Percentiles rank a stretch among this genome's conserved stretches.
Conservation (phyloP, 1,284 basidiomycete genomes). For the Porogramme epimiltina region DNA sequence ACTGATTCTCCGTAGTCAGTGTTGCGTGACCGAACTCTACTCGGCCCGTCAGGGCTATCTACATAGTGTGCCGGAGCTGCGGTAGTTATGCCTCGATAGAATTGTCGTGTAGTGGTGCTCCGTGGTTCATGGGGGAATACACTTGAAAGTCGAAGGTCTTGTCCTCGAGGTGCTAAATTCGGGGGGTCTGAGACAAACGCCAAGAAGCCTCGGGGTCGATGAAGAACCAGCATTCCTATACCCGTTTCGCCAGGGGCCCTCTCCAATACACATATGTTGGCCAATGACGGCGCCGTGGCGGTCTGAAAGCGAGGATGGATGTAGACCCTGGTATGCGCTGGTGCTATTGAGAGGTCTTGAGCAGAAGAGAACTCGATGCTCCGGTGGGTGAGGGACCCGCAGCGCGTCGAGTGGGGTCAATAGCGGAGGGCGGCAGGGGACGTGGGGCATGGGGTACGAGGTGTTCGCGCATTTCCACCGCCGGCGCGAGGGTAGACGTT, state of each 20-base stretch:
- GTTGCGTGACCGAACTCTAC: constrained; percentile 21
- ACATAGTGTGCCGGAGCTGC: constrained; percentile 21
- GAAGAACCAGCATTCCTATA: constrained; percentile 29
- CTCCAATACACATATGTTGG: constrained; percentile 28
- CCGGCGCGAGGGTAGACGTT: constrained; percentile 1
- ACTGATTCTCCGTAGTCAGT: constrained; percentile 14
- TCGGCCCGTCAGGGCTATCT: constrained; percentile 12
- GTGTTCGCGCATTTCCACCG: constrained; percentile 1
- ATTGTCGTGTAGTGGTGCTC: constrained; percentile 8
- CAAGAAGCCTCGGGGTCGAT: not conserved
- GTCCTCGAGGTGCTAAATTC: constrained; percentile 5
- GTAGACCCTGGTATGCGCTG: constrained; percentile 23
- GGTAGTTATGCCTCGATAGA: constrained; percentile 27
- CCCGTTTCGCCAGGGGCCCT: constrained; percentile 22
- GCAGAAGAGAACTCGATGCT: constrained; percentile 12
- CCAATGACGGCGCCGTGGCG: constrained; percentile 8
- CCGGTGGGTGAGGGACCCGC: constrained; percentile 25
- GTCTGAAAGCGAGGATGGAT: constrained; percentile 17
- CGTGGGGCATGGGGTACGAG: constrained; percentile 4
- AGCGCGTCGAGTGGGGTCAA: not conserved
- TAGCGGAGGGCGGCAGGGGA: not conserved
- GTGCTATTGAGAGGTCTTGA: constrained; percentile 4
- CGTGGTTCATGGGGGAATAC: constrained; percentile 12
- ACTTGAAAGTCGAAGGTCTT: constrained; percentile 23
- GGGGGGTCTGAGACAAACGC: constrained; percentile 17